Evolutionary conservation across 805 yeast species (phyloP).

Genomic region (Saccharomycopsis schoenii): DNA sequence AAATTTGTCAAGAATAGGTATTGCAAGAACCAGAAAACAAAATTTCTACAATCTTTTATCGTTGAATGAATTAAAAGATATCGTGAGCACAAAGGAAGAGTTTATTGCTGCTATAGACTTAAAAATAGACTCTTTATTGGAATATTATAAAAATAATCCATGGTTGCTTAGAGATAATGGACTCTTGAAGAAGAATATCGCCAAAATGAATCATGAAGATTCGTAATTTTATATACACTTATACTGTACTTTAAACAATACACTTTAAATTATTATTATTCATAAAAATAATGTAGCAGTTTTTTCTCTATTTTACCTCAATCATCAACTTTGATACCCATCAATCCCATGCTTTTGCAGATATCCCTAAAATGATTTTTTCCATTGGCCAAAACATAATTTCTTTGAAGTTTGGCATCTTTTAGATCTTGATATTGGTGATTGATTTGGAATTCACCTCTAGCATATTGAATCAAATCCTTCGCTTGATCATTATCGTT

Average conservation of each 20-base stretch:
- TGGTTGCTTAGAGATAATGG: neutral
- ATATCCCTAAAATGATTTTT: slow-evolving; percentile 26
- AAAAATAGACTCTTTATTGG: neutral
- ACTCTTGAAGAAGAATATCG: neutral
- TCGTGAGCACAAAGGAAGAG: slow-evolving; percentile 4
- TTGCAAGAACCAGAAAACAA: slow-evolving; percentile 60
- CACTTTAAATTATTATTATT: neutral
- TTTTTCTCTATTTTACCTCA: neutral
- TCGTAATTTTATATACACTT: neutral
- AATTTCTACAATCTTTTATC: slow-evolving; percentile 71
- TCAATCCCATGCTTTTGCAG: slow-evolving; percentile 24
- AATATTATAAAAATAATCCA: neutral
- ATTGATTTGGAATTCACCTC: slow-evolving; percentile 26
- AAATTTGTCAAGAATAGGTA: slow-evolving; percentile 36
- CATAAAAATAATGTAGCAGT: no score
- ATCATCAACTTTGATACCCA: slow-evolving; percentile 16
- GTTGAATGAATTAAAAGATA: slow-evolving; percentile 53
- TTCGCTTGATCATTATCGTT: slow-evolving; percentile 20
- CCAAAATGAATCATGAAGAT: neutral
- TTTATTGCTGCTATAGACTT: neutral
- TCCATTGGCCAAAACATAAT: slow-evolving; percentile 27
- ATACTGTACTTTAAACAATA: neutral
- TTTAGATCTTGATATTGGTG: slow-evolving; percentile 17
- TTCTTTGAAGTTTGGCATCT: slow-evolving; percentile 22
- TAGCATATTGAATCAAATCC: slow-evolving; percentile 24